Conservation (phyloP, 345 rosid species). For the Populus pruinosa region DNA sequence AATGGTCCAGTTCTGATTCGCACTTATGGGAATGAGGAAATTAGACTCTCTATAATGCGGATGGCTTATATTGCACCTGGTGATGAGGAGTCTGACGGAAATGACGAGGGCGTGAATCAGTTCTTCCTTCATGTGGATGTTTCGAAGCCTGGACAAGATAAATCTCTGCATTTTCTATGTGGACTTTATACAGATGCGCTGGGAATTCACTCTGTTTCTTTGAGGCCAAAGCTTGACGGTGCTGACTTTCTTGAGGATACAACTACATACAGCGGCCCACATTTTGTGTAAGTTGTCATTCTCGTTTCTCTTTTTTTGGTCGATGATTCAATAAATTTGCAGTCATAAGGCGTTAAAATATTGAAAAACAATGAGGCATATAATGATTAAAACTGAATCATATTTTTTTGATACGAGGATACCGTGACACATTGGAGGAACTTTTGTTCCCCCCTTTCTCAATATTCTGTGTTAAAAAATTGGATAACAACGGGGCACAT, state of each 20-base stretch:
- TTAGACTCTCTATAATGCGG: slow-evolving; percentile 62
- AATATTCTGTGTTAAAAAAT: not conserved
- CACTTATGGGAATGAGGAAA: slow-evolving; percentile 61
- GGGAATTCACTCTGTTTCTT: slow-evolving; percentile 81
- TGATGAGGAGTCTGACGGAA: slow-evolving; percentile 46
- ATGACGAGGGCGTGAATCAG: slow-evolving; percentile 70
- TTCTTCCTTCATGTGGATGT: slow-evolving; percentile 81
- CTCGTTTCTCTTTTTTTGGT: not conserved
- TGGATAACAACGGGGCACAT: not conserved
- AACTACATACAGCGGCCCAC: slow-evolving; percentile 65
- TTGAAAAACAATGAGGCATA: not conserved
- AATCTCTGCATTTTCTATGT: slow-evolving; percentile 75
- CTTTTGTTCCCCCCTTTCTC: not conserved
- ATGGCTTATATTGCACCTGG: slow-evolving; percentile 41
- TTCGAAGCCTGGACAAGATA: slow-evolving; percentile 60
- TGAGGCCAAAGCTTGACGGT: slow-evolving; percentile 61
- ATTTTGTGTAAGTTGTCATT: slow-evolving; percentile 55
- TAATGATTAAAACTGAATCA: not conserved
- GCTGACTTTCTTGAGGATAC: slow-evolving; percentile 36
- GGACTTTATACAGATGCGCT: slow-evolving; percentile 91
- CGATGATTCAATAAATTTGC: not conserved
- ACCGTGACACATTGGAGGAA: not conserved
- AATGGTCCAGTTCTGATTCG: slow-evolving; percentile 71
- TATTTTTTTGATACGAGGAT: not conserved
- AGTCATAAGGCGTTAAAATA: not conserved